Evolutionary conservation across 2,329 filamentous ascomycete genomes (phyloP), one percentile per base, ranked within the genome.

Genomic region (Lachnellula subtilissima): DNA sequence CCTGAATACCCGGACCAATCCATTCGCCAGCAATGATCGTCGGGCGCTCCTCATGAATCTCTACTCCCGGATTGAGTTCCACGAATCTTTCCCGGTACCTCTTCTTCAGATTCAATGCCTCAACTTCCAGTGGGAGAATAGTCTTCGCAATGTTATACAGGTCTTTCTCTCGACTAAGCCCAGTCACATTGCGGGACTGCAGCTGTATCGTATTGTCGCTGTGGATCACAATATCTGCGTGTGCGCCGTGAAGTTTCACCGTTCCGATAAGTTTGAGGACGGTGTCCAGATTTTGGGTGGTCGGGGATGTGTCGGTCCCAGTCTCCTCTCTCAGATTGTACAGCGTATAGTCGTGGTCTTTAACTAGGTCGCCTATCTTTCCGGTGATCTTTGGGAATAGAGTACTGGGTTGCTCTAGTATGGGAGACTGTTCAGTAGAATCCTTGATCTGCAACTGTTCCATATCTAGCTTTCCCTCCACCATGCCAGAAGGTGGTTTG

Each of bases 21-120:
- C 61, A 67, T 39, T 65, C 64, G 2, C 64, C 64, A 3, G 64
- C 64, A 14, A 67, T 59, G 9, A 67, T 65, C 4, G 65, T 32
- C 1, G 62, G 60, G n/a, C 54, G 5, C 9, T 59, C 42, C 1
- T 51, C 37, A 1, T 54, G 19, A 1, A 65, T 40, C 1, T 55
- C 42, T 0, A 23, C 32, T 11, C 42, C 47, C 0, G 52, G 55
- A 23, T 65, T 63, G 2, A 64, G 43, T 28, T 55, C 23, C 7
- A 15, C 8, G 23, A 57, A 67, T 9, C 52, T 35, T 2, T 19
- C 32, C 14, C 50, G 17, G 17, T 57, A 56, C 22, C 32, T 14
- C 8, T 54, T 36, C 39, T 58, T 52, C 6, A 64, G 9, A 3
- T 32, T 25, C 15, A 61, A 40, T 2, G 59, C 52, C 23, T 55